phyloP scores from a whole-genome alignment of 345 rosid species.

The Populus euphratica region DNA sequence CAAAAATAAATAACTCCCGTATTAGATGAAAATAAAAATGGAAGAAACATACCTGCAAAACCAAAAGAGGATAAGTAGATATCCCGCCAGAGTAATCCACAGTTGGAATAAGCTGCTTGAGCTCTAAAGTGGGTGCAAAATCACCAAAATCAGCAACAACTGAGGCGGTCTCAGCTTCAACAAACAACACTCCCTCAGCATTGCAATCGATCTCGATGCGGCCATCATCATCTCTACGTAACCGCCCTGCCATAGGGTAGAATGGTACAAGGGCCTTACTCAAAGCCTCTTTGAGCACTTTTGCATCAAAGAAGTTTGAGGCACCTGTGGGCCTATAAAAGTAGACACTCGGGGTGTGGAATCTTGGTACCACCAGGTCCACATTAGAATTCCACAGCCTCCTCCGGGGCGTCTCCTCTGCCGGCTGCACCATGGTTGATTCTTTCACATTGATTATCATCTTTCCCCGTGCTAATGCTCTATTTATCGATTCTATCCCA shows the following conservation, averaged over 20 bases:
- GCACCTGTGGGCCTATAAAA: constrained; percentile 71
- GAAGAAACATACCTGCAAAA: constrained; percentile 58
- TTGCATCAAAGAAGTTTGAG: constrained; percentile 60
- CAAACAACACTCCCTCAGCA: constrained; percentile 77
- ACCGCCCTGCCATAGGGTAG: constrained; percentile 95
- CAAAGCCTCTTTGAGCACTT: constrained; percentile 59
- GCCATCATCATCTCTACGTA: constrained; percentile 75
- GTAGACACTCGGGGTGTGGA: constrained; percentile 94
- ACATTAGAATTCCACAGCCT: constrained; percentile 85
- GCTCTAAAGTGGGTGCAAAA: constrained; percentile 76
- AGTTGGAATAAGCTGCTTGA: constrained; percentile 77
- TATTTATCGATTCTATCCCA: neutral
- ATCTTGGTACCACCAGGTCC: constrained; percentile 80
- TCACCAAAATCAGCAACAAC: constrained; percentile 77
- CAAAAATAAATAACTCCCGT: neutral
- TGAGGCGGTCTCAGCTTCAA: constrained; percentile 68
- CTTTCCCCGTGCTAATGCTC: neutral
- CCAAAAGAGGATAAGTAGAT: constrained; percentile 68
- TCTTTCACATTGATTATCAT: constrained; percentile 69
- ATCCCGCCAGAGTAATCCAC: constrained; percentile 85
- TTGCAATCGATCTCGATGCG: constrained; percentile 90
- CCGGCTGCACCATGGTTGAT: constrained; percentile 72
- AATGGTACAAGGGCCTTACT: constrained; percentile 74
- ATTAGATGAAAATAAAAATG: neutral
- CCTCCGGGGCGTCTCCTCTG: constrained; percentile 52